A percentile compares a stretch with the other conserved stretches of the same genome.
phyloP scores from a whole-genome alignment of 2,329 filamentous ascomycete species.

The Colletotrichum trifolii region DNA sequence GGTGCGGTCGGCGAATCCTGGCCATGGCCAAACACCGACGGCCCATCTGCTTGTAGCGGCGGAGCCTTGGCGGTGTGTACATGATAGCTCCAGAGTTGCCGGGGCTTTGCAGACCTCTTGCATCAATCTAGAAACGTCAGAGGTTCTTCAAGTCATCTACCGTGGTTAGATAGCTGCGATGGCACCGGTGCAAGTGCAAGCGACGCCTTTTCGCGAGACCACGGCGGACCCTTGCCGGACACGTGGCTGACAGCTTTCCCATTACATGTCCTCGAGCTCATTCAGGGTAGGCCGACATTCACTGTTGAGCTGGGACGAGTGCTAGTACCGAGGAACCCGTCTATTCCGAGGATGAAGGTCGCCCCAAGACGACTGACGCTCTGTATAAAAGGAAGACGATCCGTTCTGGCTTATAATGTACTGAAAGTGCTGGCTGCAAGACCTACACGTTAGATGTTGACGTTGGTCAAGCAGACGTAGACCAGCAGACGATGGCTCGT shows the following conservation, averaged over 20 bases:
- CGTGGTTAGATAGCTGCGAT: constrained; percentile 23
- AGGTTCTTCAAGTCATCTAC: background rate
- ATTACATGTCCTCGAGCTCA: constrained; percentile 53
- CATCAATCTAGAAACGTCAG: background rate
- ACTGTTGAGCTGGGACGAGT: constrained; percentile 56
- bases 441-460: constrained; percentile 52
- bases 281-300: constrained; percentile 56
- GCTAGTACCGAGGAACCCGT: constrained; percentile 30
- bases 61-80: constrained; percentile 45
- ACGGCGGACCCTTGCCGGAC: constrained; percentile 36
- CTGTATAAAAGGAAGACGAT: constrained; percentile 49
- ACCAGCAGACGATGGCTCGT: constrained; percentile 55
- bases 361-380: constrained; percentile 44
- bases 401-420: constrained; percentile 51
- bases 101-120: constrained; percentile 50
- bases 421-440: constrained; percentile 52
- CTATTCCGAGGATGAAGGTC: constrained; percentile 42
- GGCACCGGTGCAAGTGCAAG: constrained; percentile 1
- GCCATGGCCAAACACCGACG: constrained; percentile 41
- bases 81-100: constrained; percentile 42
- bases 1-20: constrained; percentile 37
- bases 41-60: constrained; percentile 41
- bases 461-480: constrained; percentile 56
- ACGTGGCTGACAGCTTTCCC: constrained; percentile 57
- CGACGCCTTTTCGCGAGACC: background rate